Evolutionary conservation across 345 rosid genomes (phyloP).

Genomic region (Turritis glabra): DNA sequence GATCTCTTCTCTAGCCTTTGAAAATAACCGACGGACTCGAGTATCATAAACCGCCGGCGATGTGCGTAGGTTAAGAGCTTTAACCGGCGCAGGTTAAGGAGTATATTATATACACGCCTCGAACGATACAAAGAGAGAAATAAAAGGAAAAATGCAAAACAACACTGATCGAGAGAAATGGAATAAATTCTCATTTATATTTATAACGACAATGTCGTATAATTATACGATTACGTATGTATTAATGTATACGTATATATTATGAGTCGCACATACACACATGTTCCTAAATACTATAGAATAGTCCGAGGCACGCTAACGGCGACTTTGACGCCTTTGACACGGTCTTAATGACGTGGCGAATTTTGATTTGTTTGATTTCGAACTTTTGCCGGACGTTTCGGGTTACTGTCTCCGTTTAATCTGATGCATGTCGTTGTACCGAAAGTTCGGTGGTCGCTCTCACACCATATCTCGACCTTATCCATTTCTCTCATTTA

Average conservation of each 20-base stretch:
- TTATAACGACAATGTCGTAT: slow-evolving; percentile 31
- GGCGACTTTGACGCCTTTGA: slow-evolving; percentile 31
- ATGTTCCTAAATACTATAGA: slow-evolving; percentile 29
- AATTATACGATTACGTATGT: slow-evolving; percentile 9
- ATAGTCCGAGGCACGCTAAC: slow-evolving; percentile 31
- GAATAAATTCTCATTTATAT: slow-evolving; percentile 20
- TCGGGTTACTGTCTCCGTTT: slow-evolving; percentile 29
- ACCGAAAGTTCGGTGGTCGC: slow-evolving; percentile 37
- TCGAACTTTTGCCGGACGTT: slow-evolving; percentile 1
- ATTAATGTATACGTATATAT: slow-evolving; percentile 9
- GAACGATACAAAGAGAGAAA: not conserved
- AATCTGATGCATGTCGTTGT: slow-evolving; percentile 11
- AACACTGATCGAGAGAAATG: slow-evolving; percentile 24
- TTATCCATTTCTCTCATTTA: slow-evolving; percentile 26
- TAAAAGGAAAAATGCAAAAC: not conserved
- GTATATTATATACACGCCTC: no score
- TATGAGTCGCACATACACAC: not conserved
- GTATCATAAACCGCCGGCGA: slow-evolving; percentile 4
- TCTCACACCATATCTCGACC: slow-evolving; percentile 34
- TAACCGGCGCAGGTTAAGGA: slow-evolving; percentile 16
- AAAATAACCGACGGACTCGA: not conserved
- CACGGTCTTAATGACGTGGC: slow-evolving; percentile 35
- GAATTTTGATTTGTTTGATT: not conserved
- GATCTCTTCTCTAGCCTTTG: not conserved
- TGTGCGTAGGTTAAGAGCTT: slow-evolving; percentile 21